Percentiles rank a stretch among this genome's conserved stretches.
phyloP scores from a whole-genome alignment of 345 rosid genomes.

The Lumnitzera racemosa region DNA sequence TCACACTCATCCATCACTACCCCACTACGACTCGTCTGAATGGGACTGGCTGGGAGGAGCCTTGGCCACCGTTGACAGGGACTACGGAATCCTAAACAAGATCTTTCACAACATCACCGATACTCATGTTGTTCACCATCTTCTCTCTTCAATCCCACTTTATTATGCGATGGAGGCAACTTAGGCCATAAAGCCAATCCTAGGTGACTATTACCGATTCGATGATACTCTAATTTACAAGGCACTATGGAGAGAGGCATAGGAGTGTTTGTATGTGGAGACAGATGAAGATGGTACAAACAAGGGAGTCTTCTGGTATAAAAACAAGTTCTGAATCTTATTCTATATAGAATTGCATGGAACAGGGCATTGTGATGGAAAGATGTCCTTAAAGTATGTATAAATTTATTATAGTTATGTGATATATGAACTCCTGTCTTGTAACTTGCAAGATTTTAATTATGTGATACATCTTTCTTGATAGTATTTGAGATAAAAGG shows the following conservation, averaged over 20 bases:
- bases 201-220: constrained; percentile 20
- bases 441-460: too few species aligned
- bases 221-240: constrained; percentile 17
- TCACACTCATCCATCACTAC: constrained; percentile 25
- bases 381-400: too few species aligned
- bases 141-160: constrained; percentile 25
- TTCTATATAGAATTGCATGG: too few species aligned
- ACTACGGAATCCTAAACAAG: constrained; percentile 26
- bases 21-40: constrained; percentile 21
- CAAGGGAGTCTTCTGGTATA: constrained; percentile 26
- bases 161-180: constrained; percentile 32
- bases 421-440: too few species aligned
- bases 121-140: constrained; percentile 28
- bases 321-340: constrained; percentile 10
- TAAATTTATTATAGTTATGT: too few species aligned
- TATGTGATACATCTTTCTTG: too few species aligned
- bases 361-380: too few species aligned
- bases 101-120: constrained; percentile 28
- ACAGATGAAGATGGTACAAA: constrained; percentile 8
- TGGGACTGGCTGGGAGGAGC: constrained; percentile 34
- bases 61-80: constrained; percentile 23
- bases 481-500: too few species aligned
- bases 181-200: constrained; percentile 15
- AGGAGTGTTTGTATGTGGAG: constrained; percentile 22
- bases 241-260: constrained; percentile 27